These are phyloP conservation scores for Chimonanthus praecox DNA, from an alignment of 164 flowering plant genomes.

Conservation along the genomic window DNA sequence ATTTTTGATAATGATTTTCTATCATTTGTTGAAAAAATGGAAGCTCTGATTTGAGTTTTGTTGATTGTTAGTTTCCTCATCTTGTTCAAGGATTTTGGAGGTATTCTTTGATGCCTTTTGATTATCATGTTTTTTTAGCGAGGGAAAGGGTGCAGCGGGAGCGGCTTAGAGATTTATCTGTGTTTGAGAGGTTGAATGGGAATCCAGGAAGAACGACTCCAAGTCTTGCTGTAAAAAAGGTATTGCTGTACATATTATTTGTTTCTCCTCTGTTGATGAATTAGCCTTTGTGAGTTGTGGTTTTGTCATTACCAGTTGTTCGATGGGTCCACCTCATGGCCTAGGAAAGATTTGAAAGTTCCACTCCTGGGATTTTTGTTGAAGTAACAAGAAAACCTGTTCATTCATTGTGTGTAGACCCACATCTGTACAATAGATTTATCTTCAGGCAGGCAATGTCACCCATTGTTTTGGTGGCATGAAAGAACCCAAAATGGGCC, in stretches of 20 bases:
- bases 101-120: not conserved
- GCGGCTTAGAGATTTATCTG: constrained; percentile 68
- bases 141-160: constrained; percentile 72
- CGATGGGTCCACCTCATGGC: too few relatives aligned
- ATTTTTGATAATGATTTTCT: not conserved
- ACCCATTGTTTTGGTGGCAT: too few relatives aligned
- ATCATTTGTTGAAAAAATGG: not conserved
- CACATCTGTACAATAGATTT: too few relatives aligned
- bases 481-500: too few relatives aligned
- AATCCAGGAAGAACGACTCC: constrained; percentile 59
- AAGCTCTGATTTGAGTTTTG: not conserved
- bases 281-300: not conserved
- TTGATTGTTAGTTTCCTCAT: not conserved
- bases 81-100: not conserved
- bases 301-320: not conserved
- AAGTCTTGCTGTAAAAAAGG: constrained; percentile 82
- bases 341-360: too few relatives aligned
- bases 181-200: constrained; percentile 79
- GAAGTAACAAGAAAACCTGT: too few relatives aligned
- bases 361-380: too few relatives aligned
- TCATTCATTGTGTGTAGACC: too few relatives aligned
- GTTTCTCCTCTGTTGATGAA: not conserved
- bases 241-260: constrained; percentile 11
- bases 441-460: too few relatives aligned
- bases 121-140: constrained; percentile 25